Evolutionary conservation across 805 yeast genomes (phyloP), one percentile per base, ranked within the genome.

Genomic region (Scheffersomyces amazonensis): DNA sequence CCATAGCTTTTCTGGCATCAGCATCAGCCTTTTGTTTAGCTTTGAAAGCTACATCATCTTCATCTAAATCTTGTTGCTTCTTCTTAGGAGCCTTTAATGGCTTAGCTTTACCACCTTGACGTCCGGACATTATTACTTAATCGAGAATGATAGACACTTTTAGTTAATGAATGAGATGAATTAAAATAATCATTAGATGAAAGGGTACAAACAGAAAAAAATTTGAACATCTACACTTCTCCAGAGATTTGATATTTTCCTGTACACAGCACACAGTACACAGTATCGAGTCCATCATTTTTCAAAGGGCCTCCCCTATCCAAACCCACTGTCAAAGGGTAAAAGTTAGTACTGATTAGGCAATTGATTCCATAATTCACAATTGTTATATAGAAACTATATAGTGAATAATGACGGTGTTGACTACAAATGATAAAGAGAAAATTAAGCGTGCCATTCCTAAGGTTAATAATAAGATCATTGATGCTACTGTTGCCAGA

Each of bases 51-150:
- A 74, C 39, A 47, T 89, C 97, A 42, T 90, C 97, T 2, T 90
- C 96, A 61, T 89, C 95, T 44, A 67, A 61, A 21, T 83, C 88
- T 45, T 81, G 84, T 40, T 71, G 73, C 56, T 77, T 76, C 78
- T 88, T 88, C 83, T 87, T 91, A 51, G 91, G 85, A 7, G 80
- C 81, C 78, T 84, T 84, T 52, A 85, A 72, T 70, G 89, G 97
- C 80, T 90, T 90, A 43, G 90, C 81, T 64, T 90, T 90, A 58
- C 97, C 97, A 60, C 97, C 97, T 75, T 90, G 96, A 73, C 96
- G 89, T 55, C 96, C 89, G 35, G 96, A 88, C 96, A 89, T 88
- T 32, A 31, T 24, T 9, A 9, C n/a, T n/a, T n/a, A n/a, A n/a
- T n/a, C n/a, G n/a, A n/a, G n/a, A n/a, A n/a, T n/a, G n/a, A n/a